Evolutionary conservation across 2,329 filamentous ascomycete genomes (phyloP).

Genomic region (Neopestalotiopsis clavispora): DNA sequence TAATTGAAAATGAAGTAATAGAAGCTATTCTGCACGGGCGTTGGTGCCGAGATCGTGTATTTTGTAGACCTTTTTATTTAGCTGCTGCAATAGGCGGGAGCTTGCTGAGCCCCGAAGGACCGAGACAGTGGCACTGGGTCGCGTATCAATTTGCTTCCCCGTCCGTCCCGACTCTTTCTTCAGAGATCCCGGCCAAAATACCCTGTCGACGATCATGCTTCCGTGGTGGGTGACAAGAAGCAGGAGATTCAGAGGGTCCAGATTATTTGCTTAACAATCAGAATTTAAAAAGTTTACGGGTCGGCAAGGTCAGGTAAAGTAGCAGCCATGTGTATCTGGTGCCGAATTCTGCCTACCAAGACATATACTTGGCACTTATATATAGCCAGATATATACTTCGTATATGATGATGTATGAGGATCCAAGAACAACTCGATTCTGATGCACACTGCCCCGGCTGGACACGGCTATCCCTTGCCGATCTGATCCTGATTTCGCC

Average conservation of each 20-base stretch:
- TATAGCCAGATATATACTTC: neutral
- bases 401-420: neutral
- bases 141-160: neutral
- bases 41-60: neutral
- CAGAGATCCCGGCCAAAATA: slow-evolving; percentile 7
- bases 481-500: neutral
- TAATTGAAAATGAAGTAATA: too few species aligned
- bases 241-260: neutral
- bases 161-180: neutral
- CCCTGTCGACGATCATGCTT: slow-evolving; percentile 12
- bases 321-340: too few species aligned
- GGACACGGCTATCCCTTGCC: neutral
- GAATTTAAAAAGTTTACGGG: too few species aligned
- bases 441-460: neutral
- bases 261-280: too few species aligned
- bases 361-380: neutral
- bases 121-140: slow-evolving; percentile 9
- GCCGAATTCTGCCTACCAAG: too few species aligned
- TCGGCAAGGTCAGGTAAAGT: too few species aligned
- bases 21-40: neutral
- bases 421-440: neutral
- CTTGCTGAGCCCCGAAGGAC: slow-evolving; percentile 3
- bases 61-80: neutral
- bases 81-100: slow-evolving; percentile 3
- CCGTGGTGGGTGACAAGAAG: neutral